Evolutionary conservation across 2,329 filamentous ascomycete genomes (phyloP).

Genomic region (Elsinoe batatas): DNA sequence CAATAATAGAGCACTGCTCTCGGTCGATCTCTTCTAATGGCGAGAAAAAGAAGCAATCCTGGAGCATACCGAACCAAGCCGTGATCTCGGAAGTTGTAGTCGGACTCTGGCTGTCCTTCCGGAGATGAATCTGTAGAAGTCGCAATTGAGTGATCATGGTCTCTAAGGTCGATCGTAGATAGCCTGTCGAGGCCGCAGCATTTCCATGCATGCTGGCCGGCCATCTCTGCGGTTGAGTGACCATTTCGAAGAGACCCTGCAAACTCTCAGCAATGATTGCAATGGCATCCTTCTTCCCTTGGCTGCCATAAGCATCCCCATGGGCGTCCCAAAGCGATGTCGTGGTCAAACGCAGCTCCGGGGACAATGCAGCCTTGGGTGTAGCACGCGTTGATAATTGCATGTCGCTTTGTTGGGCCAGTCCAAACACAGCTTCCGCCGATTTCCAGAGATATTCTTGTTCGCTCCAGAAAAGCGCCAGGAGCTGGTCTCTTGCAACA

Average conservation of each 20-base stretch:
- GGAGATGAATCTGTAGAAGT: slow-evolving; percentile 46
- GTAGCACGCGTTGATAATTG: neutral
- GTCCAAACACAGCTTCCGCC: neutral
- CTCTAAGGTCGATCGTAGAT: slow-evolving; percentile 53
- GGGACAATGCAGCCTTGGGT: neutral
- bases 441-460: slow-evolving; percentile 9
- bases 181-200: slow-evolving; percentile 50
- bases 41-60: slow-evolving; percentile 59
- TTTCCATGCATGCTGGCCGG: slow-evolving; percentile 39
- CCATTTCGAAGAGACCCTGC: slow-evolving; percentile 26
- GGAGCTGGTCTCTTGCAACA: neutral
- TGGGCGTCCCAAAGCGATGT: slow-evolving; percentile 5
- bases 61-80: slow-evolving; percentile 67
- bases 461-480: neutral
- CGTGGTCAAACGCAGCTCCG: neutral
- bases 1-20: neutral
- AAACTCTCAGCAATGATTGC: neutral
- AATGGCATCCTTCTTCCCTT: neutral
- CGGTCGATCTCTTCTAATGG: slow-evolving; percentile 32
- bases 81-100: slow-evolving; percentile 42
- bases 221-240: slow-evolving; percentile 37
- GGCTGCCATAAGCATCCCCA: neutral
- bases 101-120: slow-evolving; percentile 13
- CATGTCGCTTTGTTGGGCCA: slow-evolving; percentile 3
- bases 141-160: slow-evolving; percentile 56